Base-by-base conservation (phyloP, 108 stramenopile species). In the Cyclostephanos tholiformis region DNA sequence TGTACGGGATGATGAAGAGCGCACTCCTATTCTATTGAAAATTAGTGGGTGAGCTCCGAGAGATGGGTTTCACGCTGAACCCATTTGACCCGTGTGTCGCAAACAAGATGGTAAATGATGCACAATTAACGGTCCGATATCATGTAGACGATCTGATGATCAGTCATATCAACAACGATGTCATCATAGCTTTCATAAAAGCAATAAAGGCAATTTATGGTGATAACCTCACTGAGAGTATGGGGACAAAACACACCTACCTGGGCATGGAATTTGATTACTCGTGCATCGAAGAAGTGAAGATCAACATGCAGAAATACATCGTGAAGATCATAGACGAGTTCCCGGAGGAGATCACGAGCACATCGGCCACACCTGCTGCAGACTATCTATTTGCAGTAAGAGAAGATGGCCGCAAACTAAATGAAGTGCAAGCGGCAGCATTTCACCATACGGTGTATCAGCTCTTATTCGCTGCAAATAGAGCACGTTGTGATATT, bases 1-100 rank as follows among this genome's bases (percentile, higher is more conserved):
- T n/a, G n/a, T n/a, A n/a, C n/a, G n/a, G n/a, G n/a, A n/a, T n/a
- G n/a, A n/a, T n/a, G n/a, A n/a, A n/a, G n/a, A n/a, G n/a, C 52
- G 44, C 44, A 9, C 44, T 46, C 44, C 44, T 46, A 9, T 46
- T 46, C 13, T 46, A 46, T 13, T 13, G 44, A 9, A 46, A 46
- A 13, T 46, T 46, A 13, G 44, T 46, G 44, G 44, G 11, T 46
- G 44, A 46, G 11, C 44, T 46, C 44, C 9, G 9, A 13, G 44
- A 46, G 11, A 46, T 46, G 14, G 56, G 69, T 26, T 70, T 70
- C 32, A 38, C 14, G 10, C 8, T 70, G 16, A 71, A 71, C 35
- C 69, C 69, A 6, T 71, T 60, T 32, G 59, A 71, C 26, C 36
- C 30, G 2, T 71, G 69, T 58, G 58, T 71, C 3, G 69, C 69